phyloP scores from a whole-genome alignment of 2,329 filamentous ascomycete species.

The Neoarthrinium moseri region DNA sequence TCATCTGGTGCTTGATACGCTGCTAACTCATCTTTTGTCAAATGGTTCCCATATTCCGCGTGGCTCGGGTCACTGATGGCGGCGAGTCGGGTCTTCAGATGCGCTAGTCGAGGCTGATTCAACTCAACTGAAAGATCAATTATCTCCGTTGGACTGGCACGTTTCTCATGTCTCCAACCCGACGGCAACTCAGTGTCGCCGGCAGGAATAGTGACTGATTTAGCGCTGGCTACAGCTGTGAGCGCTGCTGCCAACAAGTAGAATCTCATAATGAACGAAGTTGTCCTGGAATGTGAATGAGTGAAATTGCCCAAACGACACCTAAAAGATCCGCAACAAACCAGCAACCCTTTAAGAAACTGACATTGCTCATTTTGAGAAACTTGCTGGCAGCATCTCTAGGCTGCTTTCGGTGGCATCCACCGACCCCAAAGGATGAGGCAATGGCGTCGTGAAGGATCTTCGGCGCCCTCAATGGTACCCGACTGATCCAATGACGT shows the following conservation, averaged over 20 bases:
- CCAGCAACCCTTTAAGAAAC: too few relatives aligned
- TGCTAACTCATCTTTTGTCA: slow-evolving; percentile 35
- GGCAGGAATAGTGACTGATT: slow-evolving; percentile 10
- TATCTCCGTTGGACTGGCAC: slow-evolving; percentile 21
- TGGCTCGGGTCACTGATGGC: slow-evolving; percentile 19
- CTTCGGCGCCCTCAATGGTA: too few relatives aligned
- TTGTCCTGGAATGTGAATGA: too few relatives aligned
- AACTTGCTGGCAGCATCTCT: too few relatives aligned
- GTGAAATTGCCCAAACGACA: too few relatives aligned
- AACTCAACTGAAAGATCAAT: slow-evolving; percentile 27
- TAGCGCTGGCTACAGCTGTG: not conserved
- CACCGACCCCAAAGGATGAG: too few relatives aligned
- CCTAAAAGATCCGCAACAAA: too few relatives aligned
- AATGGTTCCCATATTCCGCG: slow-evolving; percentile 24
- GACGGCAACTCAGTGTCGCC: slow-evolving; percentile 17
- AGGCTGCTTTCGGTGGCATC: too few relatives aligned
- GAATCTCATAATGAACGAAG: too few relatives aligned
- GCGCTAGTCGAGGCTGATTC: slow-evolving; percentile 25
- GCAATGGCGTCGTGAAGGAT: too few relatives aligned
- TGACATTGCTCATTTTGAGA: too few relatives aligned
- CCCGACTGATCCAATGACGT: too few relatives aligned
- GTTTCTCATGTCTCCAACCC: slow-evolving; percentile 24
- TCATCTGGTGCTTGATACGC: slow-evolving; percentile 33
- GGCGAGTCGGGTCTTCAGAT: slow-evolving; percentile 25
- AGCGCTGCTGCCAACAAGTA: not conserved